These are phyloP conservation scores for Colletotrichum sp. DNA, from an alignment of 2,329 filamentous ascomycete species.

Conservation along the genomic window DNA sequence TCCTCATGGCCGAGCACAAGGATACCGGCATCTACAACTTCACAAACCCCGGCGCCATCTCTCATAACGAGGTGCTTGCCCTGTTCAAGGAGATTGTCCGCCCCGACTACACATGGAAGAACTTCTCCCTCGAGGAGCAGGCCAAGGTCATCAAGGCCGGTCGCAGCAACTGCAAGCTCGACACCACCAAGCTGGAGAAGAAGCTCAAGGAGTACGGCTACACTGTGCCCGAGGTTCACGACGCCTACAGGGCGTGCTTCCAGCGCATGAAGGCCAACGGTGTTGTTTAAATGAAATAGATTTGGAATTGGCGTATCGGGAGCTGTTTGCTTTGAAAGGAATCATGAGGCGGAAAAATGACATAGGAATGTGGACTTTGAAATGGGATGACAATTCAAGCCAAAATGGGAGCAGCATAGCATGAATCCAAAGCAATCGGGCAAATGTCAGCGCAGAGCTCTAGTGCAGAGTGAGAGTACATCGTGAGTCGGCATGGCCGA, in stretches of 20 bases:
- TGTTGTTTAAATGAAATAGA: constrained; percentile 42
- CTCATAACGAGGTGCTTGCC: constrained; percentile 71
- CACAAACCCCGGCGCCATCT: constrained; percentile 73
- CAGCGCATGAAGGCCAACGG: constrained; percentile 65
- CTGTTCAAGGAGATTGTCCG: constrained; percentile 69
- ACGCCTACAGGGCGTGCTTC: constrained; percentile 67
- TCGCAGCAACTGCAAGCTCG: constrained; percentile 69
- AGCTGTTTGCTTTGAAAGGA: background rate
- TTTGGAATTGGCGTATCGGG: background rate
- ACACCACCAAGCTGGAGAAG: constrained; percentile 64
- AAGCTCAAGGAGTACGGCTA: constrained; percentile 66
- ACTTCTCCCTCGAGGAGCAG: constrained; percentile 71
- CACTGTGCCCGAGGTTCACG: constrained; percentile 65
- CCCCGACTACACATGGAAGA: constrained; percentile 66
- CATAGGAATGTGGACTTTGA: background rate
- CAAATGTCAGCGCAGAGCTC: background rate
- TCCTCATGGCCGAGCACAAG: constrained; percentile 64
- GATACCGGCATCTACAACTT: constrained; percentile 73
- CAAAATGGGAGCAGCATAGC: background rate
- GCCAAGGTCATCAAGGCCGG: constrained; percentile 71
- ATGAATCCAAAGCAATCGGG: background rate
- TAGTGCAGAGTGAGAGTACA: background rate
- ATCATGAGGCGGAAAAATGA: background rate
- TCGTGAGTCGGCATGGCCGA: background rate
- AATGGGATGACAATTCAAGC: background rate